Conservation (phyloP, 2,329 filamentous ascomycete genomes). For the Cryphonectria radicalis region DNA sequence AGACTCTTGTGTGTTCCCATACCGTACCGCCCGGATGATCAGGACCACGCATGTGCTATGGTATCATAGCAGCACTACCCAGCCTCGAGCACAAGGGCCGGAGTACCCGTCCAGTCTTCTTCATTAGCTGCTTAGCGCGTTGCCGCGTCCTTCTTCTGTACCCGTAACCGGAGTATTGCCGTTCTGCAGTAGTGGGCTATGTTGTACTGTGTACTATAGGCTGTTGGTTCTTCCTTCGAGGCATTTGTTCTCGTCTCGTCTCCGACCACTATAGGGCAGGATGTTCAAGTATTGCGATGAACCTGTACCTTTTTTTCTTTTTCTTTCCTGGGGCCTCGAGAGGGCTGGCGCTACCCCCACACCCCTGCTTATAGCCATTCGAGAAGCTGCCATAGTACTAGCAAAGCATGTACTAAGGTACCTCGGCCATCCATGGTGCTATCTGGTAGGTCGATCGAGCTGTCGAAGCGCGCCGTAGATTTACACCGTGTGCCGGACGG, state of each 20-base stretch:
- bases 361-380: background rate
- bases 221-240: background rate
- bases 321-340: background rate
- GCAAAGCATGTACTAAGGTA: background rate
- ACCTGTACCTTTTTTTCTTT: background rate
- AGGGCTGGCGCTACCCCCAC: background rate
- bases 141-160: background rate
- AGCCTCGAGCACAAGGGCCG: background rate
- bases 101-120: conserved; percentile 8
- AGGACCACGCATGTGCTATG: background rate
- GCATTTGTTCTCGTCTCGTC: background rate
- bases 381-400: background rate
- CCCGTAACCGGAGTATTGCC: background rate
- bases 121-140: background rate
- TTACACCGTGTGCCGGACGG: conserved; percentile 12
- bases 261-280: conserved; percentile 3
- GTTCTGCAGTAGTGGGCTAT: background rate
- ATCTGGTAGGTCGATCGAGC: background rate
- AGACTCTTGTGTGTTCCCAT: background rate
- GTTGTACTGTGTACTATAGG: background rate
- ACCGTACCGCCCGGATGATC: background rate
- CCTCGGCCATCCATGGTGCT: background rate
- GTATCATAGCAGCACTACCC: background rate
- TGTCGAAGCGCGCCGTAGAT: background rate
- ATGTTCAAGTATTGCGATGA: background rate